phyloP scores from a whole-genome alignment of 2,329 filamentous ascomycete species.

The Colletotrichum sp. region DNA sequence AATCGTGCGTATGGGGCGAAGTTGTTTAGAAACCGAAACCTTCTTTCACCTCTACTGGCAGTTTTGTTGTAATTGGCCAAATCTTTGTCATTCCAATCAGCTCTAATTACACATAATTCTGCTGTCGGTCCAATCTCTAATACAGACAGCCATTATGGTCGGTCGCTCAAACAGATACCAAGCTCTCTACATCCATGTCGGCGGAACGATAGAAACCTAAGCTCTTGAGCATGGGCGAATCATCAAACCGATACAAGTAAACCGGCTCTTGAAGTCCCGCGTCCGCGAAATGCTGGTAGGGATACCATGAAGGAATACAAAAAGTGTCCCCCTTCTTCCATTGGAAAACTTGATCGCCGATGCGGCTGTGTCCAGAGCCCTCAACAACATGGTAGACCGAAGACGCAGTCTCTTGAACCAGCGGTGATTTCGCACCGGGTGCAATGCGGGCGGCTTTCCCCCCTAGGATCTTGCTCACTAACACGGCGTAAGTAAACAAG shows the following conservation, averaged over 20 bases:
- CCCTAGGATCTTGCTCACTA: constrained; percentile 51
- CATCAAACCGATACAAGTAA: constrained; percentile 60
- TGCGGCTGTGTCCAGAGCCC: constrained; percentile 45
- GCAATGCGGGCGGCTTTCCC: constrained; percentile 50
- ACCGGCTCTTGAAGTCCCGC: constrained; percentile 31
- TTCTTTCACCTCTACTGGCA: neutral
- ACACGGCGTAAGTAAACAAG: neutral
- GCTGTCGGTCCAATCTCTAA: neutral
- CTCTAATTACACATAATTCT: neutral
- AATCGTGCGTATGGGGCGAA: neutral
- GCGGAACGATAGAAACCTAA: constrained; percentile 54
- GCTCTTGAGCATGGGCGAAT: constrained; percentile 57
- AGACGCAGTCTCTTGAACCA: constrained; percentile 53
- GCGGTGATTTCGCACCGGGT: constrained; percentile 38
- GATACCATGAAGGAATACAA: constrained; percentile 57
- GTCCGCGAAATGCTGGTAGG: constrained; percentile 51
- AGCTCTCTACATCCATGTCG: constrained; percentile 42
- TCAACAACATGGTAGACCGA: constrained; percentile 58
- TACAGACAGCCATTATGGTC: neutral
- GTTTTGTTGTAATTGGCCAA: neutral
- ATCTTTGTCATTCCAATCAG: neutral
- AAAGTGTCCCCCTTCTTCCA: constrained; percentile 61
- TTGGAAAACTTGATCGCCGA: constrained; percentile 38
- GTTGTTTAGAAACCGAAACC: neutral
- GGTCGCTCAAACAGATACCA: constrained; percentile 31